Conservation (phyloP, 768 basidiomycete species). For the Holtermannia corniformis region DNA sequence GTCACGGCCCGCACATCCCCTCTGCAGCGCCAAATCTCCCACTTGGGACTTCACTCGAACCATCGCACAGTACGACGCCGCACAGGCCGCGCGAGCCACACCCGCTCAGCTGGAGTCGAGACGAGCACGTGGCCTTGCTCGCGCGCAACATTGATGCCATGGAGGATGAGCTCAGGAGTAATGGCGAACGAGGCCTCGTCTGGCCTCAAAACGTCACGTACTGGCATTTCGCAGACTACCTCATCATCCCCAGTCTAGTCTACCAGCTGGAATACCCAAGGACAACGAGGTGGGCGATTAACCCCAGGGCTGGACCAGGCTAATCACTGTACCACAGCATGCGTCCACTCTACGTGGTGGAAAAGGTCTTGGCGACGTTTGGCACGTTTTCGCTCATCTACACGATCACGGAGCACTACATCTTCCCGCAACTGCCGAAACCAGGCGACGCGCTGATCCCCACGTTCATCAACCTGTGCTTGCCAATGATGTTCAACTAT, state of each 20-base stretch:
- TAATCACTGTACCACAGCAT: slow-evolving; percentile 27
- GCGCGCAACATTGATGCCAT: slow-evolving; percentile 70
- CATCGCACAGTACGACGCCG: slow-evolving; percentile 28
- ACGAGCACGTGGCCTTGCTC: slow-evolving; percentile 54
- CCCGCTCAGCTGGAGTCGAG: slow-evolving; percentile 57
- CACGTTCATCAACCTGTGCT: slow-evolving; percentile 69
- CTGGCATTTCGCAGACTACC: slow-evolving; percentile 73
- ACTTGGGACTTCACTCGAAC: slow-evolving; percentile 37
- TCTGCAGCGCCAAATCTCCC: slow-evolving; percentile 18
- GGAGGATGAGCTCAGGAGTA: slow-evolving; percentile 62
- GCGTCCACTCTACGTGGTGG: slow-evolving; percentile 64
- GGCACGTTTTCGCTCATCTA: slow-evolving; percentile 87
- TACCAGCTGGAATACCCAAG: slow-evolving; percentile 95
- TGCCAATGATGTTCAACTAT: slow-evolving; percentile 67
- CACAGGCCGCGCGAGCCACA: slow-evolving; percentile 20
- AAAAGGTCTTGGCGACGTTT: slow-evolving; percentile 72
- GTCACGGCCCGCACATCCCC: slow-evolving; percentile 9
- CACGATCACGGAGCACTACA: slow-evolving; percentile 81
- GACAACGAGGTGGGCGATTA: slow-evolving; percentile 57
- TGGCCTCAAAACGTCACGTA: slow-evolving; percentile 82
- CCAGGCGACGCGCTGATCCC: slow-evolving; percentile 43
- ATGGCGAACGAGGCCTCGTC: slow-evolving; percentile 52
- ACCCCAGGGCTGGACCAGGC: background rate
- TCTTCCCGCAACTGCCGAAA: slow-evolving; percentile 61
- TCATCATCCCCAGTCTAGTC: slow-evolving; percentile 81